Base-by-base conservation (phyloP, 1,284 basidiomycete genomes). In the Lentinus polychrous region DNA sequence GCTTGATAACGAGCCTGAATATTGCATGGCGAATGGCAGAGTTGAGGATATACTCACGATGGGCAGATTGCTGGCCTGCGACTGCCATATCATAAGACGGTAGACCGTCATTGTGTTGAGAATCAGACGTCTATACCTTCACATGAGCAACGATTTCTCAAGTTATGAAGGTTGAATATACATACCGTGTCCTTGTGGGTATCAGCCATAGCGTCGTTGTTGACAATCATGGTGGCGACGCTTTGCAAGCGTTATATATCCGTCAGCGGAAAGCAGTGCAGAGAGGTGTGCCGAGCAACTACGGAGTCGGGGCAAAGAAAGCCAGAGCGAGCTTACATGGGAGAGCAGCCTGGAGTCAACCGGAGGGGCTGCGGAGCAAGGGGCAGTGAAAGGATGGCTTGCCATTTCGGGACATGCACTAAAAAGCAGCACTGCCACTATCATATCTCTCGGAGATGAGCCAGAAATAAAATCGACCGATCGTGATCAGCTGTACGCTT, bases 71-170 rank as follows among this genome's bases (percentile, higher is more conserved):
- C 6, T 17, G 46, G 52, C 56, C 38, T 35, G 55, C 53, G 45
- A 18, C 31, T 8, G 52, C 57, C 40, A 50, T 49, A 42, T 60
- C 57, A 37, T 60, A 60, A 18, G 56, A 45, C 11, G 54, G 54
- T 17, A 52, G 50, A 2, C 38, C 44, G 18, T 55, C 54, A 18
- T 49, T 46, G 17, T 43, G 31, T 23, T 27, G 27, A 27, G 27
- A 27, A 10, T 27, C 27, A 27, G 4, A 10, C 10, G 10, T 27
- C 27, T 27, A 27, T 27, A n/a, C n/a, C 27, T 27, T 27, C 10
- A 4, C 10, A 10, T 27, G 27, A 27, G 27, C 27, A 5, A 4
- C 27, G 4, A 27, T 10, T 27, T 27, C 27, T 27, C 10, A 10
- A 27, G 5, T 10, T 27, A 27, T 27, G n/a, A 27, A 27, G 27